These are phyloP conservation scores for Daucus carota DNA, from an alignment of 129 eudicot genomes.

Conservation along the genomic window DH1_v3.0 NC_030385.2:32670001-32670500, in stretches of 20 bases:
- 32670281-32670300: slow-evolving; percentile 50
- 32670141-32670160: slow-evolving; percentile 49
- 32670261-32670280: slow-evolving; percentile 52
- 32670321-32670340: slow-evolving; percentile 62
- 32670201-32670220: slow-evolving; percentile 45
- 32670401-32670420: slow-evolving; percentile 67
- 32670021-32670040: slow-evolving; percentile 50
- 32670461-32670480: slow-evolving; percentile 56
- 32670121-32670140: slow-evolving; percentile 41
- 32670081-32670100: slow-evolving; percentile 39
- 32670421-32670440: slow-evolving; percentile 72
- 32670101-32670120: slow-evolving; percentile 46
- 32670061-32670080: slow-evolving; percentile 39
- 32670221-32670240: slow-evolving; percentile 40
- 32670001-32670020: slow-evolving; percentile 55
- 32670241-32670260: slow-evolving; percentile 54
- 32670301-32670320: slow-evolving; percentile 40
- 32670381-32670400: slow-evolving; percentile 53
- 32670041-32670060: slow-evolving; percentile 55
- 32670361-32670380: slow-evolving; percentile 42
- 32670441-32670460: slow-evolving; percentile 52
- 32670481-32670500: slow-evolving; percentile 50
- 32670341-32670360: slow-evolving; percentile 53
- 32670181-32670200: slow-evolving; percentile 55
- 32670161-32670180: slow-evolving; percentile 42